Conservation (phyloP, 345 rosid genomes). For the Camelina hispida region DNA sequence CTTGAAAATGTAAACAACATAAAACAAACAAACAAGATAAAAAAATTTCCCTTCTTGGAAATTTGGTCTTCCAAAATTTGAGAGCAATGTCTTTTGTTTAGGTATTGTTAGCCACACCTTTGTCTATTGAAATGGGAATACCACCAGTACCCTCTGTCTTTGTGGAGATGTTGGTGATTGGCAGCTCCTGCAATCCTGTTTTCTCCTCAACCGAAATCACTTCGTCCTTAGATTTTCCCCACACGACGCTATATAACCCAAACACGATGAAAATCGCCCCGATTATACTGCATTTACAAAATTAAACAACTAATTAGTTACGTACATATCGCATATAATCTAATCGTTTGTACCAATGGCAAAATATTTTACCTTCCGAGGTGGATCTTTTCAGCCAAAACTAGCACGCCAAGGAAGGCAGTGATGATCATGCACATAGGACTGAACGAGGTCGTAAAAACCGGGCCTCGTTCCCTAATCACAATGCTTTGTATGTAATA, state of each 20-base stretch:
- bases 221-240: conserved; percentile 90
- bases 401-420: conserved; percentile 62
- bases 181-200: conserved; percentile 54
- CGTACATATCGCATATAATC: not conserved
- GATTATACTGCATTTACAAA: conserved; percentile 56
- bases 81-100: conserved; percentile 21
- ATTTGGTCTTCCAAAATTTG: conserved; percentile 39
- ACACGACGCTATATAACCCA: conserved; percentile 80
- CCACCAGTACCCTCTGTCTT: conserved; percentile 34
- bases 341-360: not conserved
- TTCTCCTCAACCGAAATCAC: conserved; percentile 41
- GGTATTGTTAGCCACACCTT: conserved; percentile 20
- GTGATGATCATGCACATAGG: conserved; percentile 93
- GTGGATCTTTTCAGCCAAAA: conserved; percentile 71
- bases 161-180: conserved; percentile 42
- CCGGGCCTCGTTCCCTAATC: conserved; percentile 73
- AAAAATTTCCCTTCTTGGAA: conserved; percentile 23
- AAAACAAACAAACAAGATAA: conserved; percentile 35
- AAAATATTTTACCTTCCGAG: conserved; percentile 63
- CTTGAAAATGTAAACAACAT: conserved; percentile 22
- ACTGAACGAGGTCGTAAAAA: conserved; percentile 77
- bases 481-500: conserved; percentile 83
- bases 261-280: conserved; percentile 79
- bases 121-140: not conserved
- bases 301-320: not conserved